These are phyloP conservation scores for Osmanthus fragrans DNA, from an alignment of 257 asterid species.

Conservation along the genomic window DNA sequence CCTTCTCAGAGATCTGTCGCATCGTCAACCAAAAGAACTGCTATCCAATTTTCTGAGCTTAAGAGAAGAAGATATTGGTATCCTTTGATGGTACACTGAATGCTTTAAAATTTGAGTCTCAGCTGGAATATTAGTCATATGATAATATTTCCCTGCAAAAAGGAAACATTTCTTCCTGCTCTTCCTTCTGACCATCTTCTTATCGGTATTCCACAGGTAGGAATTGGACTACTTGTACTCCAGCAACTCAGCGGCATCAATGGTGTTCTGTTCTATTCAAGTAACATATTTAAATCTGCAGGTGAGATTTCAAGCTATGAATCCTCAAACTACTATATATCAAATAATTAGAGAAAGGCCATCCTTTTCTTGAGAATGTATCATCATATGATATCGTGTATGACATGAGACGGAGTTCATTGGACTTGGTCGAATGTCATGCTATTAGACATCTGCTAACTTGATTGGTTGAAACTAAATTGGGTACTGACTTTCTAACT, in stretches of 20 bases:
- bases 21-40: slow-evolving; percentile 66
- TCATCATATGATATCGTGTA: slow-evolving; percentile 1
- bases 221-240: slow-evolving; percentile 78
- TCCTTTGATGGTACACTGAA: slow-evolving; percentile 69
- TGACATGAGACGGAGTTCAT: neutral
- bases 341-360: neutral
- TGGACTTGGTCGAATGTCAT: neutral
- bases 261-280: slow-evolving; percentile 83
- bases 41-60: slow-evolving; percentile 72
- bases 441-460: neutral
- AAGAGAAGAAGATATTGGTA: slow-evolving; percentile 72
- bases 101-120: slow-evolving; percentile 1
- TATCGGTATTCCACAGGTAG: slow-evolving; percentile 48
- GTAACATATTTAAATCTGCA: slow-evolving; percentile 76
- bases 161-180: slow-evolving; percentile 10
- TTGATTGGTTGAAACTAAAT: slow-evolving; percentile 1
- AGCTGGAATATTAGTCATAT: slow-evolving; percentile 3
- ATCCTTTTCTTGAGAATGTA: neutral
- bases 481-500: neutral
- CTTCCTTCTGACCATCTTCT: slow-evolving; percentile 4
- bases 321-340: neutral
- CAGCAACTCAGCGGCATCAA: slow-evolving; percentile 89
- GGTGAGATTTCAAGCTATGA: slow-evolving; percentile 37
- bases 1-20: slow-evolving; percentile 70
- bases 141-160: neutral